Evolutionary conservation across 2,329 filamentous ascomycete genomes (phyloP).

Genomic region (Hypoxylon sp.): DNA sequence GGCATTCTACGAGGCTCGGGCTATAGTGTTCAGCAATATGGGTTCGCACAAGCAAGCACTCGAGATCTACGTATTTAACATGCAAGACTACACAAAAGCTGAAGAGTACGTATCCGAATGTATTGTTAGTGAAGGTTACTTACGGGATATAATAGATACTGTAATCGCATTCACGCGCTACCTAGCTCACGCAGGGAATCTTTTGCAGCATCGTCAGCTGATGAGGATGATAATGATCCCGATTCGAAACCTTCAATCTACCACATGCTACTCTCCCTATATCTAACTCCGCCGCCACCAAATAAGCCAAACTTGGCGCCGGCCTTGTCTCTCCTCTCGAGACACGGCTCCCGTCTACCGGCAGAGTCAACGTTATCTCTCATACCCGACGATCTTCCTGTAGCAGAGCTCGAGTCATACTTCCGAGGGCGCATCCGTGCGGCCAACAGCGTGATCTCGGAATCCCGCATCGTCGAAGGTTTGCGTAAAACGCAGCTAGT

Average conservation of each 20-base stretch:
- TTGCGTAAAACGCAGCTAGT: slow-evolving; percentile 85
- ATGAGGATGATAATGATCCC: slow-evolving; percentile 62
- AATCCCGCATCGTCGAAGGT: slow-evolving; percentile 81
- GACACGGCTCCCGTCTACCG: slow-evolving; percentile 91
- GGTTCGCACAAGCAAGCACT: slow-evolving; percentile 94
- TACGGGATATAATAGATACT: slow-evolving; percentile 72
- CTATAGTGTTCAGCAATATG: slow-evolving; percentile 94
- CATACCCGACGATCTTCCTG: slow-evolving; percentile 84
- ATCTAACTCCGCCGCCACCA: slow-evolving; percentile 83
- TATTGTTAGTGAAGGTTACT: slow-evolving; percentile 20
- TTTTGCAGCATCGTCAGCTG: slow-evolving; percentile 51
- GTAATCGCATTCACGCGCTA: slow-evolving; percentile 80
- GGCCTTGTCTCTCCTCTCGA: slow-evolving; percentile 88
- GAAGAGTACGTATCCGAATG: slow-evolving; percentile 79
- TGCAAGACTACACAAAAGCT: slow-evolving; percentile 88
- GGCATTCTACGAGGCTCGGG: slow-evolving; percentile 88
- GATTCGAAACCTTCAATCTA: slow-evolving; percentile 84
- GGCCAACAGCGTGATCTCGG: slow-evolving; percentile 85
- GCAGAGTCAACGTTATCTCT: slow-evolving; percentile 87
- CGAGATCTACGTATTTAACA: slow-evolving; percentile 97
- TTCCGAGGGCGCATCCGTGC: slow-evolving; percentile 91
- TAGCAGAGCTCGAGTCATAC: slow-evolving; percentile 87
- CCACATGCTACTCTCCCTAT: slow-evolving; percentile 89
- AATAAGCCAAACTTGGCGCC: slow-evolving; percentile 81
- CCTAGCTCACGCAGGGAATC: slow-evolving; percentile 46